phyloP scores from a whole-genome alignment of 2,329 filamentous ascomycete species.

The Clarireedia homoeocarpa region DNA sequence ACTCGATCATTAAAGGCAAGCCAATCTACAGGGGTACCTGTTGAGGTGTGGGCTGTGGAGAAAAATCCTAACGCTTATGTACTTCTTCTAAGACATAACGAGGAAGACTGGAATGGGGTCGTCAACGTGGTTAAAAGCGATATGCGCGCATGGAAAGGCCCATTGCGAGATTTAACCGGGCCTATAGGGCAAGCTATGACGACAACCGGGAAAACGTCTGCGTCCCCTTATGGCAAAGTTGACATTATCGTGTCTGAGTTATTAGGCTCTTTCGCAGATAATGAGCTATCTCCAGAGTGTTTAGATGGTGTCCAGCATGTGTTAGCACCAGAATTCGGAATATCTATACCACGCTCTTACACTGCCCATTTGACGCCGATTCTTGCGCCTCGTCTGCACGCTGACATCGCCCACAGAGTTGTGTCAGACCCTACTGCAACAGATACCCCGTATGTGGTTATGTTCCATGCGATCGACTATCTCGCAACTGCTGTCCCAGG shows the following conservation, averaged over 20 bases:
- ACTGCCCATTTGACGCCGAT: conserved; percentile 92
- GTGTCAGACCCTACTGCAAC: conserved; percentile 62
- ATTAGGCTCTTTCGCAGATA: conserved; percentile 91
- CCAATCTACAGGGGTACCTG: conserved; percentile 62
- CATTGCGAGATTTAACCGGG: conserved; percentile 37
- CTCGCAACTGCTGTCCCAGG: conserved; percentile 58
- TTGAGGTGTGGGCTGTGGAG: conserved; percentile 88
- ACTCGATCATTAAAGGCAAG: conserved; percentile 80
- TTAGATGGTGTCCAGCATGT: conserved; percentile 93
- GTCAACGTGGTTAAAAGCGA: conserved; percentile 92
- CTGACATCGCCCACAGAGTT: conserved; percentile 63
- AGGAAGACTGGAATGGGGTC: conserved; percentile 66
- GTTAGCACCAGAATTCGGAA: conserved; percentile 67
- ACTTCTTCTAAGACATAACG: conserved; percentile 79
- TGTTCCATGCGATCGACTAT: conserved; percentile 83
- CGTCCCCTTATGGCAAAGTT: conserved; percentile 54
- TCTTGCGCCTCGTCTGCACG: conserved; percentile 74
- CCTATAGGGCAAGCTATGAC: conserved; percentile 31
- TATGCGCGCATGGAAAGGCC: conserved; percentile 94
- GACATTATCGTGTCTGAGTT: conserved; percentile 94
- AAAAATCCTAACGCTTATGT: conserved; percentile 99
- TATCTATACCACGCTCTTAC: conserved; percentile 90
- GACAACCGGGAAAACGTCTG: conserved; percentile 29
- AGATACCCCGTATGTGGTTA: conserved; percentile 90
- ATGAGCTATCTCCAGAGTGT: conserved; percentile 94